Conservation (phyloP, 495 filamentous ascomycete species). For the Sporormia fimetaria region DNA sequence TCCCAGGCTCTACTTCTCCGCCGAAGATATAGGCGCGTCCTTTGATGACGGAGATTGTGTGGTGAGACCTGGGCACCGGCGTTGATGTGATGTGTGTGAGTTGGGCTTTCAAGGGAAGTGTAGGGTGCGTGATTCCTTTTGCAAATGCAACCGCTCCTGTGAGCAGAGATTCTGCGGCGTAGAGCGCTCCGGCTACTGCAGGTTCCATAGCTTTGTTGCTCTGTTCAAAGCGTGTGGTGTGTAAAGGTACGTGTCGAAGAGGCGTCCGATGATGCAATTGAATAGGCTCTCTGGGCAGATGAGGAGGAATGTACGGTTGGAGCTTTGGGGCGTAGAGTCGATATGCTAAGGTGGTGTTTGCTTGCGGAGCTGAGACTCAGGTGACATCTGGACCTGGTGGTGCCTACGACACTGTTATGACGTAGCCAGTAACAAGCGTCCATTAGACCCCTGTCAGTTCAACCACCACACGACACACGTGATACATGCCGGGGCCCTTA, state of each 20-base stretch:
- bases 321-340: too few relatives aligned
- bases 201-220: constrained; percentile 28
- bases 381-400: too few relatives aligned
- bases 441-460: constrained; percentile 3
- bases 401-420: too few relatives aligned
- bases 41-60: constrained; percentile 54
- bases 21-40: constrained; percentile 62
- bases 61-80: constrained; percentile 54
- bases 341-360: constrained; percentile 1
- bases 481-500: too few relatives aligned
- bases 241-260: too few relatives aligned
- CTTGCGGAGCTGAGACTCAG: constrained; percentile 6
- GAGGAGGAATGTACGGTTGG: too few relatives aligned
- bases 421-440: too few relatives aligned
- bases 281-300: too few relatives aligned
- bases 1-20: constrained; percentile 43
- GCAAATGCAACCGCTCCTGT: constrained; percentile 31
- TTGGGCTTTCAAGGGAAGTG: constrained; percentile 42
- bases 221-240: background rate
- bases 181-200: constrained; percentile 29
- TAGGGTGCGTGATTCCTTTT: constrained; percentile 34
- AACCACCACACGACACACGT: too few relatives aligned
- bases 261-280: too few relatives aligned
- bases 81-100: constrained; percentile 46
- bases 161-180: constrained; percentile 29